Conservation (phyloP, 768 basidiomycete genomes). For the Lactarius sanguifluus region DNA sequence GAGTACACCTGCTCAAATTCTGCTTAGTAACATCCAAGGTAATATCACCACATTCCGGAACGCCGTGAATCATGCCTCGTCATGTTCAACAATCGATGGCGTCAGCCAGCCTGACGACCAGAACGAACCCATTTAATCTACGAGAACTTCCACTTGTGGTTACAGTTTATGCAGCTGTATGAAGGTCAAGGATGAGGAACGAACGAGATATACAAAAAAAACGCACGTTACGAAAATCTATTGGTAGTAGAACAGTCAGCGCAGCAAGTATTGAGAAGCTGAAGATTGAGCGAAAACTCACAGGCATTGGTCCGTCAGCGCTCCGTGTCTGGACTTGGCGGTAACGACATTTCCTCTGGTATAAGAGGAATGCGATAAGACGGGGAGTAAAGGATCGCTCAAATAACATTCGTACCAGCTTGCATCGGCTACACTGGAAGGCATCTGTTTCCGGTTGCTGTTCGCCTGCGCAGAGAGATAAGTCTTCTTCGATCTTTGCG, state of each 20-base stretch:
- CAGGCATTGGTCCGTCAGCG: conserved; percentile 99
- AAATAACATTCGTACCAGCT: conserved; percentile 55
- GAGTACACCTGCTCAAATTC: too few relatives aligned
- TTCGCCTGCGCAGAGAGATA: conserved; percentile 85
- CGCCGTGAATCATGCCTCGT: too few relatives aligned
- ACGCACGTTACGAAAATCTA: conserved; percentile 85
- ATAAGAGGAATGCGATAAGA: conserved; percentile 10
- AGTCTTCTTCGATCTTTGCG: conserved; percentile 74
- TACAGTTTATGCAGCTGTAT: conserved; percentile 63
- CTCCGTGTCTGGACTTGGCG: conserved; percentile 96
- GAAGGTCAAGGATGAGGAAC: conserved; percentile 17
- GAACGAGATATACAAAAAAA: conserved; percentile 1
- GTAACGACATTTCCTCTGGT: conserved; percentile 81
- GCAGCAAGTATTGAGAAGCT: conserved; percentile 16
- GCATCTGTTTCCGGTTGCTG: conserved; percentile 94
- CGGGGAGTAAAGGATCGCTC: neutral
- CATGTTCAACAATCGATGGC: too few relatives aligned
- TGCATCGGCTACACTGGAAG: conserved; percentile 96
- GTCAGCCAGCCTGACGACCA: too few relatives aligned
- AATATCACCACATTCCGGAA: too few relatives aligned
- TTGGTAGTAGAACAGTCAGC: conserved; percentile 3
- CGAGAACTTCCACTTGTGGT: conserved; percentile 69
- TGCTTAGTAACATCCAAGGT: too few relatives aligned
- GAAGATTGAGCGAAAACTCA: conserved; percentile 40
- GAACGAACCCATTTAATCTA: too few relatives aligned